These are phyloP conservation scores for Coccomyxa sp. DNA, from an alignment of 139 green algal species.

Conservation along the genomic window DNA sequence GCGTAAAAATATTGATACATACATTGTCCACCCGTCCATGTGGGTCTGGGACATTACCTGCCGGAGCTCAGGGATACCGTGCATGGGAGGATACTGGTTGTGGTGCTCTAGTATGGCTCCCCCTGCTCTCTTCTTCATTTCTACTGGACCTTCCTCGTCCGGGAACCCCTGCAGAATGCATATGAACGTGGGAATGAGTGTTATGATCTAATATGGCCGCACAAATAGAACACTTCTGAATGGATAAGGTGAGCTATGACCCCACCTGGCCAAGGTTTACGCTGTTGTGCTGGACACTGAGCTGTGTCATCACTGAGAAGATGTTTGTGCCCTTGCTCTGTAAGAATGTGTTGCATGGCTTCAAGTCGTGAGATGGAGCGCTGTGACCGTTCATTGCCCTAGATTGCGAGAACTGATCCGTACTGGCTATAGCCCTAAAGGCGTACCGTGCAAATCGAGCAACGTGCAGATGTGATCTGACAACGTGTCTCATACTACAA, in stretches of 20 bases:
- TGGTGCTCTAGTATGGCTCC: slow-evolving; percentile 28
- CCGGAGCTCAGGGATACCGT: slow-evolving; percentile 61
- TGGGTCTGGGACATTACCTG: no score
- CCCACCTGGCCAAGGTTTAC: slow-evolving; percentile 59
- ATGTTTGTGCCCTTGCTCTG: slow-evolving; percentile 40
- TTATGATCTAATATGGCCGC: background rate
- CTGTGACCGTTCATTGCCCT: no score
- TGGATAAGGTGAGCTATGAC: no score
- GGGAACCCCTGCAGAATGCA: slow-evolving; percentile 47
- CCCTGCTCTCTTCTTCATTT: slow-evolving; percentile 54
- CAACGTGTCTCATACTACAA: no score
- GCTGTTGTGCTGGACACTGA: slow-evolving; percentile 45
- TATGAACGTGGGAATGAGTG: background rate
- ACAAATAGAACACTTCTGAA: no score
- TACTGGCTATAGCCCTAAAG: no score
- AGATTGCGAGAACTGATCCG: no score
- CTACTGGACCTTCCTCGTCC: slow-evolving; percentile 66
- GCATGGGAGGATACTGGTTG: slow-evolving; percentile 56
- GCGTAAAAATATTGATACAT: no score
- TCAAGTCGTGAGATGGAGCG: no score
- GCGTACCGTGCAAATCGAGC: no score
- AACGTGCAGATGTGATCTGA: no score
- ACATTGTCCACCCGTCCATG: no score
- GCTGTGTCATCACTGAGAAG: slow-evolving; percentile 48
- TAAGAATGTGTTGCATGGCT: slow-evolving; percentile 24